phyloP scores from a whole-genome alignment of 2,329 filamentous ascomycete genomes.

The Colletotrichum plurivorum region DNA sequence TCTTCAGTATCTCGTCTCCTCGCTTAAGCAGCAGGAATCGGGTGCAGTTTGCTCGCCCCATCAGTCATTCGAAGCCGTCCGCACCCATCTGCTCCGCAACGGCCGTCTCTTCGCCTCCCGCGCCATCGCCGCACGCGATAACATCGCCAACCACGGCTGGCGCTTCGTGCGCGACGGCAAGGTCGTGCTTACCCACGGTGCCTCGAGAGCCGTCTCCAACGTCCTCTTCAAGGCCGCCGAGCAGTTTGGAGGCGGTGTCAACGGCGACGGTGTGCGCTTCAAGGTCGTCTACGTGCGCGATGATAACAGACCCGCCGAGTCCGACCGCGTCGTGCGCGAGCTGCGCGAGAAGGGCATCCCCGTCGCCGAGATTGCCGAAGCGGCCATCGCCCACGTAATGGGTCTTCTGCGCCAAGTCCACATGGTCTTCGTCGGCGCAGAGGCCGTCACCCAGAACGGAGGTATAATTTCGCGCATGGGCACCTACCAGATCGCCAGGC shows the following conservation, averaged over 20 bases:
- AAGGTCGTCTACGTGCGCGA: slow-evolving; percentile 85
- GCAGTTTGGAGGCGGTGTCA: slow-evolving; percentile 69
- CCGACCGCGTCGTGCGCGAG: slow-evolving; percentile 77
- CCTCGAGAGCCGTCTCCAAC: slow-evolving; percentile 85
- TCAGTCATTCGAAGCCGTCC: slow-evolving; percentile 81
- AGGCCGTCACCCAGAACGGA: slow-evolving; percentile 94
- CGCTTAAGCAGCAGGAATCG: slow-evolving; percentile 69
- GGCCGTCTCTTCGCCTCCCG: slow-evolving; percentile 88
- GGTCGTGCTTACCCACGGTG: slow-evolving; percentile 91
- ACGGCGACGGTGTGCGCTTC: slow-evolving; percentile 75
- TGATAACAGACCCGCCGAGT: slow-evolving; percentile 70
- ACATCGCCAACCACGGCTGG: slow-evolving; percentile 84
- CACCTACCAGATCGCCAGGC: slow-evolving; percentile 85
- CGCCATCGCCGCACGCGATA: slow-evolving; percentile 86
- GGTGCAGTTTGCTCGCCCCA: slow-evolving; percentile 45
- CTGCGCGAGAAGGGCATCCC: slow-evolving; percentile 82
- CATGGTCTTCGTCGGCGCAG: slow-evolving; percentile 77
- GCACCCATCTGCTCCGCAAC: slow-evolving; percentile 87
- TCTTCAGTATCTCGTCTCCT: slow-evolving; percentile 90
- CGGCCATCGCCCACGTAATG: slow-evolving; percentile 85
- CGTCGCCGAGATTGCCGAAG: slow-evolving; percentile 73
- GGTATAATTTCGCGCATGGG: slow-evolving; percentile 92
- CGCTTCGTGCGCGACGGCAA: slow-evolving; percentile 84
- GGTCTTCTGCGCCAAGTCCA: slow-evolving; percentile 68
- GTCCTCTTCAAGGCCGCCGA: slow-evolving; percentile 81